Conservation (phyloP, 768 basidiomycete genomes). For the Roridomyces roridus region DNA sequence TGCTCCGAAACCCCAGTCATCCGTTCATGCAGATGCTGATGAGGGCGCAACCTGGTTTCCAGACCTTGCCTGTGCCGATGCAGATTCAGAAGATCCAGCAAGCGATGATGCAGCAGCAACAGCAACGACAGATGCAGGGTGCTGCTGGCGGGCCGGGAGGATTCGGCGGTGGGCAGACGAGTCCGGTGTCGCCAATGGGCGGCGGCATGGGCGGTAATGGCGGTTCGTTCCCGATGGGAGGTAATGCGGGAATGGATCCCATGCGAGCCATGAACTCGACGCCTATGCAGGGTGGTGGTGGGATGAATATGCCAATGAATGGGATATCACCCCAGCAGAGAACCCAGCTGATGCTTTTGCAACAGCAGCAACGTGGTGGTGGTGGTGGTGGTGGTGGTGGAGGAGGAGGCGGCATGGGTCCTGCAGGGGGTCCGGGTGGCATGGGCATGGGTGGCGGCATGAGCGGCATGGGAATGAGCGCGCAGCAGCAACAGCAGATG, state of each 20-base stretch:
- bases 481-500: conserved; percentile 29
- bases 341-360: conserved; percentile 29
- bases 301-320: conserved; percentile 37
- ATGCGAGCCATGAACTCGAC: conserved; percentile 26
- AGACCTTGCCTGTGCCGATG: conserved; percentile 51
- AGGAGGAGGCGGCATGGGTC: conserved; percentile 29
- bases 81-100: conserved; percentile 67
- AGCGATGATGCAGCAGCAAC: conserved; percentile 48
- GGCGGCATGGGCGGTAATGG: conserved; percentile 1
- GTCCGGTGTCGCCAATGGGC: conserved; percentile 31
- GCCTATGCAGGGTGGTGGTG: conserved; percentile 29
- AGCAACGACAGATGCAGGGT: too few species aligned
- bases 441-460: conserved; percentile 1
- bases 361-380: conserved; percentile 38
- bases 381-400: conserved; percentile 34
- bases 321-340: conserved; percentile 28
- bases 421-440: conserved; percentile 18
- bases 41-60: conserved; percentile 58
- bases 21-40: conserved; percentile 64
- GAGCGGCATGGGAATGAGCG: conserved; percentile 30
- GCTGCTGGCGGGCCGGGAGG: conserved; percentile 25
- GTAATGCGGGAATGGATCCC: conserved; percentile 23
- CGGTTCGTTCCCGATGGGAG: conserved; percentile 16
- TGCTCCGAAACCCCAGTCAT: conserved; percentile 63
- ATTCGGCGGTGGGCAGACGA: conserved; percentile 24